These are phyloP conservation scores for Dipteronia dyeriana DNA, from an alignment of 345 rosid genomes.

Conservation along the genomic window DNA sequence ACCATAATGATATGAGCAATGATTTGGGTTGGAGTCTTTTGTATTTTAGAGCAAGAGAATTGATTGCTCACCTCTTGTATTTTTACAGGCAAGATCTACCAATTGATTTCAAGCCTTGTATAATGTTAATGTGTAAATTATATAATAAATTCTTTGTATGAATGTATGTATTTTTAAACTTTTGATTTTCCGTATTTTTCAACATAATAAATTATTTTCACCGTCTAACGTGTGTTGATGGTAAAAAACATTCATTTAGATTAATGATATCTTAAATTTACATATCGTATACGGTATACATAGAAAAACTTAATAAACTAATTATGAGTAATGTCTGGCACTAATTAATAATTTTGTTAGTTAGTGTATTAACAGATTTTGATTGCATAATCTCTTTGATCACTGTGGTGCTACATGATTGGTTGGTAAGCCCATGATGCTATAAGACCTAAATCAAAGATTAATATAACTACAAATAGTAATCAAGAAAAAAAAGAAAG, in stretches of 20 bases:
- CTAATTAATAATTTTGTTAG: too few species aligned
- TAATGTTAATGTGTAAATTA: not conserved
- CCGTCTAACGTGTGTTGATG: too few species aligned
- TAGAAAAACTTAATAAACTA: too few species aligned
- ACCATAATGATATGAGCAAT: not conserved
- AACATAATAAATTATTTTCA: too few species aligned
- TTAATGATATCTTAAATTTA: too few species aligned
- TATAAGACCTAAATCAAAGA: not conserved
- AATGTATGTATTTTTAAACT: too few species aligned
- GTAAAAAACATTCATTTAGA: too few species aligned
- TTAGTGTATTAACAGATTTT: not conserved
- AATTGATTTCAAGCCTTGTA: too few species aligned
- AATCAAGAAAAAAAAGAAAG: not conserved
- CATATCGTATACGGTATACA: too few species aligned
- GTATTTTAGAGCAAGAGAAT: not conserved
- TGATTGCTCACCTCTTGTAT: not conserved
- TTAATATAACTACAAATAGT: not conserved
- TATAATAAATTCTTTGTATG: too few species aligned
- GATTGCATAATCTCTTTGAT: not conserved
- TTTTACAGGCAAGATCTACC: not conserved
- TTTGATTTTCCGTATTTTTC: too few species aligned
- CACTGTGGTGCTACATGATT: not conserved
- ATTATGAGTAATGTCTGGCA: too few species aligned
- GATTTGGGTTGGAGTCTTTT: not conserved
- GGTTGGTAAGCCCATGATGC: not conserved